These are phyloP conservation scores for Jamesozyma gamospora DNA, from an alignment of 805 yeast species.

Conservation along the genomic window DNA sequence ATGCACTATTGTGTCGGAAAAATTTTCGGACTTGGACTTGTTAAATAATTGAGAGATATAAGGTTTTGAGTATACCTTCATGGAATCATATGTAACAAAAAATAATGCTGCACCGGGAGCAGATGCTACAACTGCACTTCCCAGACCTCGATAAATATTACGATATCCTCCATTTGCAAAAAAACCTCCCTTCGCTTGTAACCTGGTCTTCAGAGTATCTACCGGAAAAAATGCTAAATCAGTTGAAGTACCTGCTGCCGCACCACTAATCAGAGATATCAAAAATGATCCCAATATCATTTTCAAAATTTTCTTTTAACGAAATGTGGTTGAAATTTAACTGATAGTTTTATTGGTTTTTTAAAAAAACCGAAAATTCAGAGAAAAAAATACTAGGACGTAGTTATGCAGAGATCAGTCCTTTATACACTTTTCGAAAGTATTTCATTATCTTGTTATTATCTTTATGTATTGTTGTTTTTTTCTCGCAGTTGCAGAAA, in stretches of 20 bases:
- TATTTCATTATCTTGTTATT: too few species aligned
- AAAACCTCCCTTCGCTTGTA: slow-evolving; percentile 94
- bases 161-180: slow-evolving; percentile 85
- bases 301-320: background rate
- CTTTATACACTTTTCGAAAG: too few species aligned
- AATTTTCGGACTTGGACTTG: slow-evolving; percentile 16
- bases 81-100: slow-evolving; percentile 74
- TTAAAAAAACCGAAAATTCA: too few species aligned
- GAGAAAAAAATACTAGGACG: too few species aligned
- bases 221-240: slow-evolving; percentile 93
- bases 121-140: slow-evolving; percentile 86
- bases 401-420: too few species aligned
- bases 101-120: slow-evolving; percentile 82
- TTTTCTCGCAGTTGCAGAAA: too few species aligned
- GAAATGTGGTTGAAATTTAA: background rate
- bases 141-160: slow-evolving; percentile 87
- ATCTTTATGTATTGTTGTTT: too few species aligned
- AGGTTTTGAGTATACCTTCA: slow-evolving; percentile 43
- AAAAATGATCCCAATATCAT: slow-evolving; percentile 14
- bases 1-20: slow-evolving; percentile 44
- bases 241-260: slow-evolving; percentile 91
- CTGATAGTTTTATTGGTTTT: too few species aligned
- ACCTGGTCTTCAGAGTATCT: slow-evolving; percentile 86
- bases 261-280: slow-evolving; percentile 54
- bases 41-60: slow-evolving; percentile 18